Evolutionary conservation across 2,329 filamentous ascomycete species (phyloP), one percentile per base, ranked within the genome.

Genomic region (Diaporthe sp.): DNA sequence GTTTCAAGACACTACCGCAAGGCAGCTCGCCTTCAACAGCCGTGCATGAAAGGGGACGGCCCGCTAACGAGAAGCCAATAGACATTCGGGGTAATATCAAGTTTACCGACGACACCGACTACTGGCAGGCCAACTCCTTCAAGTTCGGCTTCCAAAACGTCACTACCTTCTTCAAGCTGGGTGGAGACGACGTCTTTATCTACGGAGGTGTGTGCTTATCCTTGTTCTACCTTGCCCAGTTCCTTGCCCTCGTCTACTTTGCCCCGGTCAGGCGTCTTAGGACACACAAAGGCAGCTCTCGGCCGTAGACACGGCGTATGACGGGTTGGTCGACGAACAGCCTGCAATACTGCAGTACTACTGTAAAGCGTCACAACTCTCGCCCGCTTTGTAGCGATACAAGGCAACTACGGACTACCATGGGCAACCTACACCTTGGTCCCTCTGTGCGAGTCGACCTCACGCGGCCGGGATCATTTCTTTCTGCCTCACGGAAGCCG

Each of bases 111-210:
- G 90, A 94, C 81, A 93, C 90, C 1, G 86, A 89, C 75, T 94
- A 93, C 83, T 94, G 92, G 92, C 89, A 92, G 82, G 87, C 86
- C 34, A 88, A 92, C 80, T 85, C 87, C 34, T 94, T 93, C 86
- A 86, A 85, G 53, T 91, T 92, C 57, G 85, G 85, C 20, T 94
- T 90, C 83, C 92, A 94, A 78, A 93, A 93, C 78, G 88, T 89
- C 7, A 92, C 90, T 0, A 90, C 90, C 2, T 93, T 94, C 85
- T 94, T 92, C 86, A 88, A 91, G 80, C 87, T 93, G 51, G 92
- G 92, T 55, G 92, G 92, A 42, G 85, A 88, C 28, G 91, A 94
- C 79, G 91, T 94, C 37, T 92, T 92, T 76, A 86, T 94, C 74
- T 94, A 92, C 77, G 92, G 92, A 28, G 90, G 89, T 63, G 68